phyloP scores from a whole-genome alignment of 2,329 filamentous ascomycete species.

The Neodidymelliopsis sp. region DNA sequence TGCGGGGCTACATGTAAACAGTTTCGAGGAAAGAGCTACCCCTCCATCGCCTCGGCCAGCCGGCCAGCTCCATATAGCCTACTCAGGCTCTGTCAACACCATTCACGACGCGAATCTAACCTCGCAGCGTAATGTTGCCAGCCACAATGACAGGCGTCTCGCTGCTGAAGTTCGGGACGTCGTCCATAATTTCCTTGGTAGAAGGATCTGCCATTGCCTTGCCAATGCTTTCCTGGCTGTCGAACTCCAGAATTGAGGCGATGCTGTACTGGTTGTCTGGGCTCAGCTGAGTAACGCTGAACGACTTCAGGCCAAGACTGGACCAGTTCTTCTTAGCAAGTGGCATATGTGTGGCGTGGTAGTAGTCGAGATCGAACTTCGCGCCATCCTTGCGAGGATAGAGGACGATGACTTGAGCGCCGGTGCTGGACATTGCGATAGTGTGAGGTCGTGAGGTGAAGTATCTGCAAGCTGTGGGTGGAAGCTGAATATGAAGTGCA shows the following conservation, averaged over 20 bases:
- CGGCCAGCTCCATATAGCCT: slow-evolving; percentile 8
- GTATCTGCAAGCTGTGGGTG: slow-evolving; percentile 3
- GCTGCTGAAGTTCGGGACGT: slow-evolving; percentile 47
- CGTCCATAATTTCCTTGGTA: slow-evolving; percentile 47
- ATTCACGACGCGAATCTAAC: slow-evolving; percentile 8
- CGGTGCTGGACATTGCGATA: slow-evolving; percentile 24
- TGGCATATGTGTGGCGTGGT: slow-evolving; percentile 57
- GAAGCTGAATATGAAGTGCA: background rate
- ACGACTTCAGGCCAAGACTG: slow-evolving; percentile 49
- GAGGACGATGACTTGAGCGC: slow-evolving; percentile 34
- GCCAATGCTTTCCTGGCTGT: slow-evolving; percentile 31
- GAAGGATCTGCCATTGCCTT: slow-evolving; percentile 27
- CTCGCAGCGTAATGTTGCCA: slow-evolving; percentile 28
- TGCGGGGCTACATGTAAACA: slow-evolving; percentile 13
- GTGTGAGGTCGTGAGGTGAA: background rate
- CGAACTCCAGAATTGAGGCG: slow-evolving; percentile 30
- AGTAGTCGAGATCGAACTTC: slow-evolving; percentile 61
- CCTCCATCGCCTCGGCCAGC: slow-evolving; percentile 11
- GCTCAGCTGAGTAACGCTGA: slow-evolving; percentile 29
- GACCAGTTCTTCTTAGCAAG: slow-evolving; percentile 53
- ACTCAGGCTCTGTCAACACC: slow-evolving; percentile 4
- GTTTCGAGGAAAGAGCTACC: slow-evolving; percentile 11
- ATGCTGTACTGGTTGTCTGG: slow-evolving; percentile 33
- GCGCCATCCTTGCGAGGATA: slow-evolving; percentile 53
- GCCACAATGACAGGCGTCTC: slow-evolving; percentile 43